Base-by-base conservation (phyloP, 129 eudicot species). In the Pittosporum tobira region DNA sequence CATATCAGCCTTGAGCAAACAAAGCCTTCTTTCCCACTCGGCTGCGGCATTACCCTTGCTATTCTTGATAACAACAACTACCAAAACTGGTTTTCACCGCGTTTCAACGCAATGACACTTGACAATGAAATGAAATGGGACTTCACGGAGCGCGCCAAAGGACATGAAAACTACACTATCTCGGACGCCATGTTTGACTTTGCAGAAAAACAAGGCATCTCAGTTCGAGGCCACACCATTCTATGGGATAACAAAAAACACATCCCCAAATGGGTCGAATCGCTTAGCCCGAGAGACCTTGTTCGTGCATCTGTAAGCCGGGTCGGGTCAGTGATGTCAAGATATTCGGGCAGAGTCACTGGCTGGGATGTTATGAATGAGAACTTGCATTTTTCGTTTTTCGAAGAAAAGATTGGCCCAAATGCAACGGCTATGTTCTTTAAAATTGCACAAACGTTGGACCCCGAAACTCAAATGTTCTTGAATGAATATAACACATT, bases 361-460 rank as follows among this genome's bases (percentile, higher is more conserved):
- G 75, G 46, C 3, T 81, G 81, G 84, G 88, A 81, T 65, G 88
- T 81, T 13, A 56, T 73, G 37, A 81, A 81, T 54, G 88, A 81
- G 57, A 77, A 77, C 42, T 2, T 81, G 37, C 88, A 81, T 48
- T 49, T 66, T 18, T 13, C 62, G 0, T 66, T 55, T 13, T 77
- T 24, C n/a, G 73, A 70, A 20, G 68, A 71, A 16, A 59, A 26
- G 9, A 16, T 81, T 3, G 78, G 83, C 0, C 44, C 22, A 30
- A 63, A 70, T 10, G 71, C 77, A 2, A 43, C 78, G 0, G 61
- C 72, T 0, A 26, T 52, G 50, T 57, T 77, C 21, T 77, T n/a
- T 38, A 61, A 71, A 26, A 71, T 57, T 16, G 71, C 71, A 12
- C 63, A 27, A 0, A 30, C 48, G 13, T 1, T 81, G 11, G 81